Conservation (phyloP, 352 stramenopile genomes). For the Pythium scleroteichum region DNA sequence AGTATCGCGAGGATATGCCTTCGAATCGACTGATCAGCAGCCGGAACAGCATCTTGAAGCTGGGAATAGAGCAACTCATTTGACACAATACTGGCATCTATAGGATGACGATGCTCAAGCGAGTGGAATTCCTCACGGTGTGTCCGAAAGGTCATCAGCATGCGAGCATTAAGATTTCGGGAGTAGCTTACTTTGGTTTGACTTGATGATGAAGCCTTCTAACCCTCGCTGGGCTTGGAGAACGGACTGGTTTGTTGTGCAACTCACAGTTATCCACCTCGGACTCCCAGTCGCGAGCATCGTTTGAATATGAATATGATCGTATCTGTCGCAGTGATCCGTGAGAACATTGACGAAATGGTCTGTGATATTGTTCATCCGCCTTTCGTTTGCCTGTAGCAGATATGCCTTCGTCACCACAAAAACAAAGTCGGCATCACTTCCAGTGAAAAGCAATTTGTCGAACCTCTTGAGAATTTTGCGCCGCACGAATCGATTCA, state of each 20-base stretch:
- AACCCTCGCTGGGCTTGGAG: not conserved
- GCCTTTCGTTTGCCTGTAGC: not conserved
- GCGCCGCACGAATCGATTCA: conserved; percentile 6
- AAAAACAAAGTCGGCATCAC: not conserved
- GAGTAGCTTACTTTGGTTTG: not conserved
- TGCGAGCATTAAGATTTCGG: conserved; percentile 5
- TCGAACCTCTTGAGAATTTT: conserved; percentile 1
- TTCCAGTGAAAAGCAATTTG: not conserved
- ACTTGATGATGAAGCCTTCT: not conserved
- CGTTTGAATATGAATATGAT: not conserved
- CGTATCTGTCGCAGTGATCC: not conserved
- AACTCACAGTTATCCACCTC: conserved; percentile 2
- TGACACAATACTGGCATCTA: too few species aligned
- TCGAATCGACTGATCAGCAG: too few species aligned
- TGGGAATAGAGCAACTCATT: not conserved
- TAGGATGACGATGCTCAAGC: too few species aligned
- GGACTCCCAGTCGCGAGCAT: not conserved
- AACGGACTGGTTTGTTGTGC: not conserved
- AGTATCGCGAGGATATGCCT: not conserved
- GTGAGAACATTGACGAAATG: conserved; percentile 1
- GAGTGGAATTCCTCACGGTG: not conserved
- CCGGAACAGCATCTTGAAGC: not conserved
- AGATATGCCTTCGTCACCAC: conserved; percentile 8
- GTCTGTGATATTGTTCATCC: not conserved
- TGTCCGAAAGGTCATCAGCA: not conserved